Conservation (phyloP, 768 basidiomycete genomes). For the Pulveroboletus sp. region DNA sequence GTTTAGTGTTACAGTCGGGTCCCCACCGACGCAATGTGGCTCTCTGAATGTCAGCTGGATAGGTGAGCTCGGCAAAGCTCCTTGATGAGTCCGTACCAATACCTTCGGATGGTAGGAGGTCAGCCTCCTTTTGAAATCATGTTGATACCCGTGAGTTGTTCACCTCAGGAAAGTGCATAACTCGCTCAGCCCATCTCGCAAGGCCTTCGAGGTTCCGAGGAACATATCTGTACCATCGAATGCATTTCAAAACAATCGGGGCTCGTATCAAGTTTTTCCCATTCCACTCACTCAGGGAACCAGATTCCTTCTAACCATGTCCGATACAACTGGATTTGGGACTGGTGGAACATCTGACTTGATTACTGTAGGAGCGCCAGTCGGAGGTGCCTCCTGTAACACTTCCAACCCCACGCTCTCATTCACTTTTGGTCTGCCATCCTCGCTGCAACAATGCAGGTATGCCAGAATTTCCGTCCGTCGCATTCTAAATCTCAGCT, state of each 20-base stretch:
- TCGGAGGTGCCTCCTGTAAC: slow-evolving; percentile 43
- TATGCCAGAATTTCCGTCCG: slow-evolving; percentile 22
- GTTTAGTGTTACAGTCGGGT: slow-evolving; percentile 47
- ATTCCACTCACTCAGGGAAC: slow-evolving; percentile 38
- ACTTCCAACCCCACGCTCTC: slow-evolving; percentile 39
- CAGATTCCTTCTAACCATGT: slow-evolving; percentile 58
- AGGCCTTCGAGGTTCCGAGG: slow-evolving; percentile 52
- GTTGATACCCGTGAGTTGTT: slow-evolving; percentile 46
- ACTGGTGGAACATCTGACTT: slow-evolving; percentile 55
- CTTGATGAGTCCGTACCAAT: background rate
- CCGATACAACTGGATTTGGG: slow-evolving; percentile 64
- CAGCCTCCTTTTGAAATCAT: slow-evolving; percentile 46
- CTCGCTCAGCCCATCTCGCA: slow-evolving; percentile 8
- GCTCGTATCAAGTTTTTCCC: slow-evolving; percentile 43
- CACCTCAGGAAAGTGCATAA: background rate
- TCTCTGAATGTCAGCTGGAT: slow-evolving; percentile 56
- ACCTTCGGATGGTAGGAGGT: slow-evolving; percentile 42
- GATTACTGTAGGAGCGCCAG: slow-evolving; percentile 44
- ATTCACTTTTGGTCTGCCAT: slow-evolving; percentile 49
- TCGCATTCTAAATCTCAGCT: slow-evolving; percentile 2
- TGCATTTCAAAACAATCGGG: slow-evolving; percentile 51
- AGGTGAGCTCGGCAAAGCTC: slow-evolving; percentile 38
- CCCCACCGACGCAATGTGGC: slow-evolving; percentile 55
- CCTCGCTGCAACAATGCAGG: slow-evolving; percentile 60
- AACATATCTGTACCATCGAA: slow-evolving; percentile 52